Conservation (phyloP, 257 asterid species). For the Gentiana dahurica region DNA sequence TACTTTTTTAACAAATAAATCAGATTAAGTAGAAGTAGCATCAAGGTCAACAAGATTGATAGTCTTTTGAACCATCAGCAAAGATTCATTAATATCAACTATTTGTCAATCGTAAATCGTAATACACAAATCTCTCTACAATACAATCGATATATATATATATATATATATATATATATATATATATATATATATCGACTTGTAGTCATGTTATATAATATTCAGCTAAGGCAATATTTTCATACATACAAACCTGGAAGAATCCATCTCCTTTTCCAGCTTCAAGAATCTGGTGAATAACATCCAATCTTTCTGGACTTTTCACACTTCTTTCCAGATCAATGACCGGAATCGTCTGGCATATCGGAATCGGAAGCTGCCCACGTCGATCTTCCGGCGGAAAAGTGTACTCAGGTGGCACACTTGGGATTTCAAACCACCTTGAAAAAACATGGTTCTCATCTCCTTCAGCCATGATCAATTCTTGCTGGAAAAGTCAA, state of each 20-base stretch:
- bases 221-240: too few species aligned
- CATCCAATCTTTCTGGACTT: constrained; percentile 7
- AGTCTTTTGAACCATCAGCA: too few species aligned
- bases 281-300: constrained; percentile 11
- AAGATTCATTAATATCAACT: too few species aligned
- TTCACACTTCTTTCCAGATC: constrained; percentile 18
- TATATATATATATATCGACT: too few species aligned
- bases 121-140: too few species aligned
- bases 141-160: too few species aligned
- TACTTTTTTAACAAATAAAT: too few species aligned
- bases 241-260: constrained; percentile 24
- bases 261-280: constrained; percentile 30
- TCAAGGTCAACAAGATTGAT: too few species aligned
- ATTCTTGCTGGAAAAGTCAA: not conserved
- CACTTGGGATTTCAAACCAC: constrained; percentile 46
- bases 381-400: constrained; percentile 40
- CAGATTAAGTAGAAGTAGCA: too few species aligned
- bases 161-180: too few species aligned
- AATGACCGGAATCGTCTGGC: constrained; percentile 32
- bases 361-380: constrained; percentile 18
- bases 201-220: too few species aligned
- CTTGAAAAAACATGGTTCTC: constrained; percentile 7
- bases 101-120: too few species aligned
- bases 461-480: constrained; percentile 11
- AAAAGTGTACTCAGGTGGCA: constrained; percentile 35